A percentile compares a stretch with the other conserved stretches of the same genome.
These are phyloP conservation scores for Martensiomyces pterosporus DNA, from an alignment of 192 early-diverging fungal species.

Conservation along the genomic window DNA sequence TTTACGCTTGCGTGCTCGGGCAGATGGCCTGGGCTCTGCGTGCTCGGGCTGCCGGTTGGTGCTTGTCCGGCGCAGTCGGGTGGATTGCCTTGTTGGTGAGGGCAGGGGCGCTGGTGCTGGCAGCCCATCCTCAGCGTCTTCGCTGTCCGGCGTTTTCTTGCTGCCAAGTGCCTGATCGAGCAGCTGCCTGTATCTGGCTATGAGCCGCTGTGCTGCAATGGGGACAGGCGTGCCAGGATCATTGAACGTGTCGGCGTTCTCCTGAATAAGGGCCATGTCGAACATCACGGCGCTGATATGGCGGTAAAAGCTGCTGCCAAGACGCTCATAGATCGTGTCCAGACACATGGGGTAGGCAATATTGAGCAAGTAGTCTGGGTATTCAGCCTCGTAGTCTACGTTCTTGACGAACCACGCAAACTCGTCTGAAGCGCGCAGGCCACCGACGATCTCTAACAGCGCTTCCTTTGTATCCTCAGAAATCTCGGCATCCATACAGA, in stretches of 20 bases:
- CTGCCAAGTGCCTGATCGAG: slow-evolving; percentile 6
- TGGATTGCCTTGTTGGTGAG: background rate
- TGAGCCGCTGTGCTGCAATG: slow-evolving; percentile 28
- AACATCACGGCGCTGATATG: slow-evolving; percentile 58
- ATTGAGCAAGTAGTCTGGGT: slow-evolving; percentile 58
- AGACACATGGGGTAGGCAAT: slow-evolving; percentile 73
- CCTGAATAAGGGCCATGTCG: slow-evolving; percentile 61
- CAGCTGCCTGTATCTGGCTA: slow-evolving; percentile 9
- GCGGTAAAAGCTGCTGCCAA: slow-evolving; percentile 60
- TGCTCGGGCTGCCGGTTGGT: no score
- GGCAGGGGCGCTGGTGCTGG: background rate
- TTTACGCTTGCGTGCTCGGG: slow-evolving; percentile 22
- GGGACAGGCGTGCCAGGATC: slow-evolving; percentile 48
- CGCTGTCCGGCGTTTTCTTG: no score
- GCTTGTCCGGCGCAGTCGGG: no score
- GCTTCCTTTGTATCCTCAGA: slow-evolving; percentile 18
- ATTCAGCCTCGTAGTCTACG: slow-evolving; percentile 57
- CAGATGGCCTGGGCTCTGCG: background rate
- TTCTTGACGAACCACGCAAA: slow-evolving; percentile 58
- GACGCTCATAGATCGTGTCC: slow-evolving; percentile 55
- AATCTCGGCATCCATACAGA: slow-evolving; percentile 10
- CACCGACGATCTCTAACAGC: slow-evolving; percentile 44
- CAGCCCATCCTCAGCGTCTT: background rate
- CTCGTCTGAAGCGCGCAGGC: slow-evolving; percentile 35
- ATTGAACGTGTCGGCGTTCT: slow-evolving; percentile 68